A percentile compares a stretch with the other conserved stretches of the same genome.
These are phyloP conservation scores for Avena atlantica DNA, from an alignment of 176 grass and related monocot genomes.

Conservation along the genomic window DNA sequence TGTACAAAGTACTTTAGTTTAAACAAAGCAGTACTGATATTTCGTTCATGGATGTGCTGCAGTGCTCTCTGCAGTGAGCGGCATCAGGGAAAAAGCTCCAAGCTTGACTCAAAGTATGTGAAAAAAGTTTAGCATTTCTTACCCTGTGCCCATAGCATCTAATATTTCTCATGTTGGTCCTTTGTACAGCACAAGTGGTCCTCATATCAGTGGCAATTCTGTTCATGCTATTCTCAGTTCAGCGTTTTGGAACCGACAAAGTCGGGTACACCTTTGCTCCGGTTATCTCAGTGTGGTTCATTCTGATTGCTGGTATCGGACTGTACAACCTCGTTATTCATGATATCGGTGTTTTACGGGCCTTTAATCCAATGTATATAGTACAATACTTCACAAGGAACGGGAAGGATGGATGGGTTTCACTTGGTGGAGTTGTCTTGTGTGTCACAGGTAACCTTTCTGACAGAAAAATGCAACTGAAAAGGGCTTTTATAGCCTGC, in stretches of 20 bases:
- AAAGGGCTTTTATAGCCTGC: conserved; percentile 6
- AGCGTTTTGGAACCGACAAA: conserved; percentile 80
- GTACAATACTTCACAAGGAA: conserved; percentile 69
- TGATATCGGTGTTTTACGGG: conserved; percentile 58
- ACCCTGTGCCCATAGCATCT: background rate
- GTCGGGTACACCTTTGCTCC: conserved; percentile 90
- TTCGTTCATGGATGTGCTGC: conserved; percentile 9
- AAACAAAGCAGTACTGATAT: background rate
- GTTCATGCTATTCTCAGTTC: conserved; percentile 65
- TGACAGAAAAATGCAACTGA: conserved; percentile 1
- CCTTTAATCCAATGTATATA: conserved; percentile 79
- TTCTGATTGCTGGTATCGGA: conserved; percentile 63
- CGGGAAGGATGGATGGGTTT: conserved; percentile 67
- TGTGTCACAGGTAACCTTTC: conserved; percentile 70
- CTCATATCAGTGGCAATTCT: conserved; percentile 67
- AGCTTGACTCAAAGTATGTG: conserved; percentile 62
- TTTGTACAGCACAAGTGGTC: conserved; percentile 56
- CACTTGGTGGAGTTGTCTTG: conserved; percentile 76
- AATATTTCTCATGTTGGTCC: background rate
- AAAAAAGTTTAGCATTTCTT: background rate
- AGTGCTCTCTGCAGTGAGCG: conserved; percentile 70
- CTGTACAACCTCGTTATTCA: conserved; percentile 62
- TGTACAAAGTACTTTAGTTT: background rate
- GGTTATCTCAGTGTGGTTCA: conserved; percentile 63
- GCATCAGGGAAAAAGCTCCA: conserved; percentile 67